Percentiles rank a stretch among this genome's conserved stretches.
Evolutionary conservation across 805 yeast species (phyloP).

Genomic region (Peterozyma xylosa): DNA sequence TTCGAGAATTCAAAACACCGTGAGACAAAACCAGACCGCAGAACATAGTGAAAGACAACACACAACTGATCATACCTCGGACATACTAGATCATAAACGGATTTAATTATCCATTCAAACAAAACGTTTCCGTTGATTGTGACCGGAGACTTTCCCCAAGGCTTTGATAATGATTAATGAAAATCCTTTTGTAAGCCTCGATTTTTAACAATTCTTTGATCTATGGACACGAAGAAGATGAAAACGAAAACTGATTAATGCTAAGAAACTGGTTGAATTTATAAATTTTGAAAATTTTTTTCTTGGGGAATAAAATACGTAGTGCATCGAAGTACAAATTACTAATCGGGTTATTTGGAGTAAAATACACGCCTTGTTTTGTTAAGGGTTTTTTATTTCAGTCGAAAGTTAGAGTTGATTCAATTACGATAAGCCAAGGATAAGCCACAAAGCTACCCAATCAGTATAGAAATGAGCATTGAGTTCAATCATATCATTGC

Average conservation of each 20-base stretch:
- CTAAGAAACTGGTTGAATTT: neutral
- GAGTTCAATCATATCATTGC: too few species aligned
- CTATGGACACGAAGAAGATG: conserved; percentile 40
- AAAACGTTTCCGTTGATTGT: conserved; percentile 50
- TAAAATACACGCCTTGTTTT: too few species aligned
- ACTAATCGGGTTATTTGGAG: too few species aligned
- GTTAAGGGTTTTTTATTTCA: too few species aligned
- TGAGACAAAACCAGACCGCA: neutral
- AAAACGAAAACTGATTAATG: neutral
- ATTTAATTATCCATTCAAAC: neutral
- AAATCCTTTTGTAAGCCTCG: conserved; percentile 60
- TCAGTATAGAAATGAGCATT: too few species aligned
- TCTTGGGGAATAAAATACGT: neutral
- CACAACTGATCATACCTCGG: neutral
- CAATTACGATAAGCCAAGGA: too few species aligned
- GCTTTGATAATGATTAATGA: conserved; percentile 26
- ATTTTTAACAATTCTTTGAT: conserved; percentile 61
- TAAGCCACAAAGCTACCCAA: too few species aligned
- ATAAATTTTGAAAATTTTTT: neutral
- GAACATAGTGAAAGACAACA: neutral
- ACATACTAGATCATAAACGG: too few species aligned
- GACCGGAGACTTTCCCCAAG: conserved; percentile 93
- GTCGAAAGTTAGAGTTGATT: too few species aligned
- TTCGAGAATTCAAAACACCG: neutral
- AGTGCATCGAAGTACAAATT: neutral